Evolutionary conservation across 148 eudicot genomes (phyloP), one percentile per base, ranked within the genome.

Genomic region (Camellia japonica): DNA sequence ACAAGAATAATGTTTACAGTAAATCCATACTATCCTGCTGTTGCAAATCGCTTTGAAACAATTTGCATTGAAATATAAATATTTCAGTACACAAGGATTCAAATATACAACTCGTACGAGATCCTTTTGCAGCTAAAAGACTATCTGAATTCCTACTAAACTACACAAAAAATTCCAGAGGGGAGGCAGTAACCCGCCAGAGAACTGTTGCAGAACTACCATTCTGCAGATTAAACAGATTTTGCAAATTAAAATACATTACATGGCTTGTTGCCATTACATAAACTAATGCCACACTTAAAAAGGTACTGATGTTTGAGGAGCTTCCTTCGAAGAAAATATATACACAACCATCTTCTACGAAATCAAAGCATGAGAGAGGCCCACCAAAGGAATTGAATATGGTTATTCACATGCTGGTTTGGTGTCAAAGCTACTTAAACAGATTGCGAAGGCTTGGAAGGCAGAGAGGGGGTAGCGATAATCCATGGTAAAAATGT

Each of bases 351-450:
- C 65, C 46, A 54, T 49, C 73, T 65, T 65, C 58, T 6, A 52
- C 9, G 18, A 12, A 41, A 52, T 4, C 74, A 68, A 78, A 55
- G 12, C 30, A 15, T 41, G 11, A 77, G 19, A 19, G 23, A 41
- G 64, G 54, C 64, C 18, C 30, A 20, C n/a, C 16, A 9, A 41
- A 60, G 44, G 64, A 58, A 38, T 56, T 20, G 30, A 54, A 60
- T n/a, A 75, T 16, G 42, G 49, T 85, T 86, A 89, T 79, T 89
- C 91, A 52, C 90, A 89, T 16, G 82, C 90, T 44, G 90, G 91
- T 82, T 87, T 89, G 3, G 90, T 89, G 78, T 85, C 91, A 70
- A 87, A 89, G 77, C 88, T 89, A 82, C 90, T 89, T 78, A 89
- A 80, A 80, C 90, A 87, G 81, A 87, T 80, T 56, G 91, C 87